Conservation (phyloP, 805 yeast species). For the Metschnikowia dekortorum region DNA sequence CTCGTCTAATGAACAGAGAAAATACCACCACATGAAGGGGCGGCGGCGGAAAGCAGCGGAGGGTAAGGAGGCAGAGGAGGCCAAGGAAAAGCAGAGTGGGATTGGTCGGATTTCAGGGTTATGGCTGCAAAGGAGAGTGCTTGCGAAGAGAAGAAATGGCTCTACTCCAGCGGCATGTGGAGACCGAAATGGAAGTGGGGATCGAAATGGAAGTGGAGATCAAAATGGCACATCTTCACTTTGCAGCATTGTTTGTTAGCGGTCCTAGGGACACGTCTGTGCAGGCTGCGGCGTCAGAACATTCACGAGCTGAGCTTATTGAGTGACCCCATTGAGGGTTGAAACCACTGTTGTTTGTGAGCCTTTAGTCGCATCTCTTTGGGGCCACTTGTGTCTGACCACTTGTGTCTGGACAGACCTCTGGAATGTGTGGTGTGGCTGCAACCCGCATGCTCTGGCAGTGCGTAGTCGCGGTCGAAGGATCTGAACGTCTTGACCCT, state of each 20-base stretch:
- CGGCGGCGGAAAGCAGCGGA: too few relatives aligned
- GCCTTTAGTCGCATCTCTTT: not conserved
- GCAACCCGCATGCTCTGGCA: not conserved
- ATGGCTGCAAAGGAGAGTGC: too few relatives aligned
- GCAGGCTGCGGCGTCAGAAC: not conserved
- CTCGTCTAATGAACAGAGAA: not conserved
- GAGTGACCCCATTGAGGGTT: not conserved
- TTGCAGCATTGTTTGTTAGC: not conserved
- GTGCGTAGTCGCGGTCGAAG: not conserved
- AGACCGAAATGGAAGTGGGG: not conserved
- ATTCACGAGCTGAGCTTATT: not conserved
- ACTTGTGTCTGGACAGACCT: not conserved
- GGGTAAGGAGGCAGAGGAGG: too few relatives aligned
- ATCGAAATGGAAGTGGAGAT: too few relatives aligned
- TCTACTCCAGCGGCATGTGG: too few relatives aligned
- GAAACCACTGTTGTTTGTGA: not conserved
- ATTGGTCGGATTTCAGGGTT: too few relatives aligned
- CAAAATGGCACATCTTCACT: not conserved
- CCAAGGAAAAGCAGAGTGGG: too few relatives aligned
- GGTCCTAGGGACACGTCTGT: not conserved
- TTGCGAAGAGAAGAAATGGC: too few relatives aligned
- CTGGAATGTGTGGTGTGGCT: not conserved
- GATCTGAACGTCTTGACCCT: not conserved
- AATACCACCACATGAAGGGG: too few relatives aligned
- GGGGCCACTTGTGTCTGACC: not conserved